Conservation (phyloP, 1,139 yeast genomes). For the Groenewaldozyma auringiensis region DNA sequence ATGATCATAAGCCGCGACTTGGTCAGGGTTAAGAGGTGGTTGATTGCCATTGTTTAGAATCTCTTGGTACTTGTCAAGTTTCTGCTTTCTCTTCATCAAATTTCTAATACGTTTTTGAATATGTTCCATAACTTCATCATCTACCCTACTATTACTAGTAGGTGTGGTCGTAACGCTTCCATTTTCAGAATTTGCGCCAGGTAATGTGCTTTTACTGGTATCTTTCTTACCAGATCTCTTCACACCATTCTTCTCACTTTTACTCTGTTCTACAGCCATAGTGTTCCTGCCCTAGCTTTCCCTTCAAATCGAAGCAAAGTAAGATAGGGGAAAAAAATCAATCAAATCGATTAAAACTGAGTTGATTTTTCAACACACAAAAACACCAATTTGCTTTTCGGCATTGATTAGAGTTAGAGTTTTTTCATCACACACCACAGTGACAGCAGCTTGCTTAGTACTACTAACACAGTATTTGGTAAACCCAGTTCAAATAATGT, state of each 20-base stretch:
- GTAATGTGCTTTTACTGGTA: neutral
- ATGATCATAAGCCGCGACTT: slow-evolving; percentile 28
- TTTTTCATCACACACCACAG: no score
- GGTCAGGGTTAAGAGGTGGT: slow-evolving; percentile 30
- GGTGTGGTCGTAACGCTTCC: neutral
- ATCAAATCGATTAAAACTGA: no score
- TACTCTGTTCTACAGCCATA: neutral
- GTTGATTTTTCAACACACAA: no score
- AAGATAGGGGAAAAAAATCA: no score
- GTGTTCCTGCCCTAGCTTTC: no score
- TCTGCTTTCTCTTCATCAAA: slow-evolving; percentile 31
- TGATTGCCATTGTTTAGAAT: slow-evolving; percentile 19
- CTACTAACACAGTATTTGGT: no score
- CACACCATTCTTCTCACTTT: neutral
- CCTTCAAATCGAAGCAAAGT: no score
- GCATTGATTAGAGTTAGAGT: no score
- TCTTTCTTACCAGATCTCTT: neutral
- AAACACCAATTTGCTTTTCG: no score
- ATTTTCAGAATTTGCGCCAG: neutral
- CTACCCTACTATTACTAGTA: neutral
- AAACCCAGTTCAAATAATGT: no score
- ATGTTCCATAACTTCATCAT: slow-evolving; percentile 17
- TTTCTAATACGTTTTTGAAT: slow-evolving; percentile 33
- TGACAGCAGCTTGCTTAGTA: no score
- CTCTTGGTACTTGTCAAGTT: slow-evolving; percentile 31